Base-by-base conservation (phyloP, 2,329 filamentous ascomycete species). In the Chrysosphaeria jannelii region DNA sequence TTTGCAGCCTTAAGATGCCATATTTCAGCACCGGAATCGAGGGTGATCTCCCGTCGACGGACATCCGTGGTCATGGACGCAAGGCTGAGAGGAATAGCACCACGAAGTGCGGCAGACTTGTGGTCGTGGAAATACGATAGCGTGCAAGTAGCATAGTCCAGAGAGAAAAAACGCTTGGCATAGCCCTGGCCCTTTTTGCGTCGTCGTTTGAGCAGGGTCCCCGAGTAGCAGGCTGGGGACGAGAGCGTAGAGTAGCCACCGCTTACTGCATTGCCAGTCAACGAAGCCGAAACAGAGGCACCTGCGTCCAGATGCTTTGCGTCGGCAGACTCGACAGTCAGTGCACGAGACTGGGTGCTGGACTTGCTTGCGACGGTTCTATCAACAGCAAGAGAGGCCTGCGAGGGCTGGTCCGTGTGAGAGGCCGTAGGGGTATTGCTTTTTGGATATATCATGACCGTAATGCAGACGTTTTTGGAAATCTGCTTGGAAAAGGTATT, bases 401-500 rank as follows among this genome's bases (percentile, higher is more conserved):
- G 48, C 16, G 16, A 18, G n/a, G n/a, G n/a, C n/a, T n/a, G n/a
- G n/a, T n/a, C n/a, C n/a, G n/a, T n/a, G n/a, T n/a, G n/a, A 35
- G 57, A 60, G 10, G 39, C 27, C 30, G 33, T 47, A 1, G 75
- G 75, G 16, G 74, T 62, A 5, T 64, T 58, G 33, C 67, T 70
- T 17, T 76, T 79, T 7, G 81, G 79, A 37, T 93, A 91, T 19
- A 78, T 93, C 41, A 93, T 58, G 24, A 97, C 61, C 17, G 91
- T 79, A 37, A 97, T 75, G 6, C 81, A 93, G 11, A 78, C 78
- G 14, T 71, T 90, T 48, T 97, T 97, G 25, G 79, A 85, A 20
- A 72, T 68, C 42, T 69, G 74, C 47, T 91, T 93, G 29, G 79
- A 90, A 41, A 97, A 97, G 14, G 85, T 97, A 39, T 97, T 97